Evolutionary conservation across 2,329 filamentous ascomycete species (phyloP).

Genomic region (Paraphaeosphaeria minitans): DNA sequence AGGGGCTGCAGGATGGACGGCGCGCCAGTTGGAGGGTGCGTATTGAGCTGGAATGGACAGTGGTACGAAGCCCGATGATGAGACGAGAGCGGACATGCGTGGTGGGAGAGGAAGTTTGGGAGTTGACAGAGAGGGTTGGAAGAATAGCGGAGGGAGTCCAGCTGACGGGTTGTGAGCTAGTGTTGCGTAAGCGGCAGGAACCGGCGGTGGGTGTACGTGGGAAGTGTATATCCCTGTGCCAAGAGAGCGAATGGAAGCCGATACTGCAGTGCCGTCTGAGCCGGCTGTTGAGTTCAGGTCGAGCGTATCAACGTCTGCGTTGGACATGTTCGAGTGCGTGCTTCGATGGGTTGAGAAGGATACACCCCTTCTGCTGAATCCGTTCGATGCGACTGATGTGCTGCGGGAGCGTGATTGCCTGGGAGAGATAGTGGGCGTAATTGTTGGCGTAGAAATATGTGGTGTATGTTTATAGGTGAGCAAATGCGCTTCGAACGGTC

Average conservation of each 20-base stretch:
- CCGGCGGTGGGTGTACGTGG: slow-evolving; percentile 33
- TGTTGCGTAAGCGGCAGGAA: slow-evolving; percentile 29
- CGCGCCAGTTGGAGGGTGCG: slow-evolving; percentile 41
- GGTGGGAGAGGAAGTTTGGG: slow-evolving; percentile 22
- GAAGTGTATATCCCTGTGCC: slow-evolving; percentile 37
- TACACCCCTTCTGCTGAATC: slow-evolving; percentile 10
- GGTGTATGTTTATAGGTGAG: slow-evolving; percentile 31
- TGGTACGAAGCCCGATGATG: slow-evolving; percentile 26
- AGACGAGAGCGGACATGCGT: slow-evolving; percentile 23
- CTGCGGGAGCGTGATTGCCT: slow-evolving; percentile 23
- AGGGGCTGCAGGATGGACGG: slow-evolving; percentile 34
- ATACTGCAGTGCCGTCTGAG: slow-evolving; percentile 25
- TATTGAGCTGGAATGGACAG: slow-evolving; percentile 34
- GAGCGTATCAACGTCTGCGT: slow-evolving; percentile 34
- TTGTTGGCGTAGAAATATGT: slow-evolving; percentile 11
- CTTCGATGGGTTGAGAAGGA: slow-evolving; percentile 26
- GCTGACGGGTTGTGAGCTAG: slow-evolving; percentile 21
- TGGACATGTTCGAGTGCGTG: slow-evolving; percentile 24
- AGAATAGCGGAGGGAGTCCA: slow-evolving; percentile 19
- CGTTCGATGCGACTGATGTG: slow-evolving; percentile 23
- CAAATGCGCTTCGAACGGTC: slow-evolving; percentile 46
- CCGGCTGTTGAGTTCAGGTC: slow-evolving; percentile 26
- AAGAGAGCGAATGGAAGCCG: slow-evolving; percentile 25
- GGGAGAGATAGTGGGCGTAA: slow-evolving; percentile 26
- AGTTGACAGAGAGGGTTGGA: slow-evolving; percentile 21